A percentile compares a stretch with the other conserved stretches of the same genome.
Conservation (phyloP, 1,139 yeast genomes). For the Lizanozyma gosingica region DNA sequence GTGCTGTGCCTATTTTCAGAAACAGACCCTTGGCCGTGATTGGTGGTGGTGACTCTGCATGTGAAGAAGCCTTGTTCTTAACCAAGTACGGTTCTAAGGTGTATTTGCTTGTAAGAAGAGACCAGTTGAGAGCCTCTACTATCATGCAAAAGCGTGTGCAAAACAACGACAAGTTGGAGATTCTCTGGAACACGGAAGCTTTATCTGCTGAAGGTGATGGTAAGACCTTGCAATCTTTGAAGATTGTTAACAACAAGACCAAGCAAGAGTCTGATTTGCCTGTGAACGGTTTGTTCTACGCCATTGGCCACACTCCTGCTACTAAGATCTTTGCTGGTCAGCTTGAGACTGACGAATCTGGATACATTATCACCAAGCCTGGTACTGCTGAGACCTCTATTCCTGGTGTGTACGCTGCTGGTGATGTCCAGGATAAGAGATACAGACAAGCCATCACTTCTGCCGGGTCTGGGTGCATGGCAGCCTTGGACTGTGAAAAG, state of each 20-base stretch:
- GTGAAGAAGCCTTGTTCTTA: constrained; percentile 94
- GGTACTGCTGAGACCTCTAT: constrained; percentile 85
- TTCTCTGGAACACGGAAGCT: constrained; percentile 80
- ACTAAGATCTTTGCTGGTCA: constrained; percentile 71
- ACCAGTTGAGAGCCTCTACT: constrained; percentile 84
- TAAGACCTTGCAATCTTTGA: constrained; percentile 52
- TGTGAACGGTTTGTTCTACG: constrained; percentile 92
- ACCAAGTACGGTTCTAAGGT: constrained; percentile 97
- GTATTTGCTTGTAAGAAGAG: constrained; percentile 86
- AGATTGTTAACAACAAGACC: constrained; percentile 63
- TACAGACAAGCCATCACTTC: constrained; percentile 99
- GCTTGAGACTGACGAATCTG: constrained; percentile 76
- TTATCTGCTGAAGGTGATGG: constrained; percentile 91
- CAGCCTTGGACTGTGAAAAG: constrained; percentile 92
- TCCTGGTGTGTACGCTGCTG: constrained; percentile 94
- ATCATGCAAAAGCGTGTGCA: constrained; percentile 93
- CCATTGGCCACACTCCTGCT: constrained; percentile 97
- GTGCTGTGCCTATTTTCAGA: constrained; percentile 98
- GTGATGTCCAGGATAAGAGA: constrained; percentile 95
- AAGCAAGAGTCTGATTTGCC: constrained; percentile 58
- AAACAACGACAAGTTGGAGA: constrained; percentile 79
- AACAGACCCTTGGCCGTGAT: constrained; percentile 94
- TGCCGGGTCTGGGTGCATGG: constrained; percentile 99
- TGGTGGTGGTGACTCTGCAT: constrained; percentile 99
- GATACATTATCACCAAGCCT: constrained; percentile 81